Evolutionary conservation across 805 yeast genomes (phyloP), one percentile per base, ranked within the genome.

Genomic region (Candida nonsorbophila): DNA sequence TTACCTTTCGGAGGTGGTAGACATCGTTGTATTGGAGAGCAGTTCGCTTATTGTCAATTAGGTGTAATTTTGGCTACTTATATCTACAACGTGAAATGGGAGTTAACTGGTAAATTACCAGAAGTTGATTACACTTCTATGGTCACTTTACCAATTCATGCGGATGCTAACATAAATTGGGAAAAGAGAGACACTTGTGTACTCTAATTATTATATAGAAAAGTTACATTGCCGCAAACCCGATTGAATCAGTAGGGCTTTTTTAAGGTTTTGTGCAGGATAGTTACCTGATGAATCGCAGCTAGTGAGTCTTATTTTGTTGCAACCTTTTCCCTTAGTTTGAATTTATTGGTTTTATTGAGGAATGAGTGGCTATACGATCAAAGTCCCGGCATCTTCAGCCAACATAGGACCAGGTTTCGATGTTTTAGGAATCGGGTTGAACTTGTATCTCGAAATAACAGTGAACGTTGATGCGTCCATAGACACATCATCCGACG

Each of bases 1-100:
- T 75, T 92, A 55, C 98, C 98, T 32, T 92, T 92, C 51, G 98
- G 98, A 46, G 98, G 97, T 59, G 98, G 98, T 44, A 84, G 98
- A 72, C 98, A 92, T 60, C 83, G 98, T 67, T 92, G 98, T 66
- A 90, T 92, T 51, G 98, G 98, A 55, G 98, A 92, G 63, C 97
- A 90, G 56, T 92, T 92, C 64, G 98, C 98, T 15, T 85, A 79
- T 58, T 78, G 81, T 43, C 98, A 92, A 69, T 73, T 92, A 42
- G 95, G 95, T 28, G 79, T 92, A 28, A 69, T 92, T 37, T 66
- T 92, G 51, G 62, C 84, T 21, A 74, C 86, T 11, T 84, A 69
- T 53, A 71, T 90, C 19, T 82, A 79, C 58, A 77, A 81, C 37
- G 62, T 84, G 53, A 80, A 72, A 54, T 88, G 95, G 95, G 68